These are phyloP conservation scores for Hypoxylon sp. DNA, from an alignment of 2,329 filamentous ascomycete species.

Conservation along the genomic window DNA sequence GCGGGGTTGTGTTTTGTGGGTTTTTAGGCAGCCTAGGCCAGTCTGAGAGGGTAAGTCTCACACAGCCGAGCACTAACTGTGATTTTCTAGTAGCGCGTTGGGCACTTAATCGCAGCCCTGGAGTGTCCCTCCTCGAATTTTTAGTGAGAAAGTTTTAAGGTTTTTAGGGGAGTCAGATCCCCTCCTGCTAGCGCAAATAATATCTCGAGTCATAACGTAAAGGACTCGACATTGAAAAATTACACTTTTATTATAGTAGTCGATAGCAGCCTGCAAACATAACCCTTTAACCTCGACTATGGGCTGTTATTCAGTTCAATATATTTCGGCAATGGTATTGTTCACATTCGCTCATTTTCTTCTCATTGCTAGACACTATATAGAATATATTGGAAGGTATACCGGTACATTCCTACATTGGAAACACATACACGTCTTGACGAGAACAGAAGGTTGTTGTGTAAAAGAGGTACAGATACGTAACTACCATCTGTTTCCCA, in stretches of 20 bases:
- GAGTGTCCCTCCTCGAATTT: constrained; percentile 8
- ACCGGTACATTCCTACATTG: neutral
- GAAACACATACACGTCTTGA: neutral
- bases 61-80: constrained; percentile 30
- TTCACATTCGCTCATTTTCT: neutral
- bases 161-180: constrained; percentile 16
- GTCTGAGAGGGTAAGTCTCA: constrained; percentile 19
- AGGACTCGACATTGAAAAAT: neutral
- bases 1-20: constrained; percentile 36
- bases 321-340: neutral
- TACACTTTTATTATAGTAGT: neutral
- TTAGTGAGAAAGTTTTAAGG: constrained; percentile 22
- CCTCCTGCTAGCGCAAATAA: constrained; percentile 19
- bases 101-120: neutral
- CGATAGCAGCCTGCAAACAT: neutral
- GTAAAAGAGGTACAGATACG: constrained; percentile 6
- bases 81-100: constrained; percentile 2
- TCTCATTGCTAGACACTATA: neutral
- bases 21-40: constrained; percentile 23
- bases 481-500: constrained; percentile 6
- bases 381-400: neutral
- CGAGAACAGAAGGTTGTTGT: neutral
- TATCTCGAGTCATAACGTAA: constrained; percentile 2
- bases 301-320: neutral
- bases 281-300: neutral